Conservation (phyloP, 352 stramenopile genomes). For the Saprolegnia parasitica region DNA sequence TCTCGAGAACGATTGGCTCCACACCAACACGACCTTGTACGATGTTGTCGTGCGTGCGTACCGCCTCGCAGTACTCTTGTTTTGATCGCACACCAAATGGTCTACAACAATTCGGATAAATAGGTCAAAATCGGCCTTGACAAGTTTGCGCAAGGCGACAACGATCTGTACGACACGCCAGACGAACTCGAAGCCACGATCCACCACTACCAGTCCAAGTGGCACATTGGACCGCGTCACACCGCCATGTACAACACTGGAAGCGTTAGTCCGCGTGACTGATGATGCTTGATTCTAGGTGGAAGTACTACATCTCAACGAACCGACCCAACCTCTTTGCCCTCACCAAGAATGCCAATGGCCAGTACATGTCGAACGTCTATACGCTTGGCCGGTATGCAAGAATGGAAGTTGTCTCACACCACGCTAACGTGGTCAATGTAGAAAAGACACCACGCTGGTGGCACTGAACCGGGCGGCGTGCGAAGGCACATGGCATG, state of each 20-base stretch:
- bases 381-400: neutral
- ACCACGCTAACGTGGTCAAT: no score
- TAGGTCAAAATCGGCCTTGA: neutral
- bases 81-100: neutral
- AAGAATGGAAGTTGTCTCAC: no score
- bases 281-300: no score
- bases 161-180: neutral
- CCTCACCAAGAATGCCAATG: neutral
- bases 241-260: neutral
- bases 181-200: neutral
- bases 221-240: neutral
- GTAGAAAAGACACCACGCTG: neutral
- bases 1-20: neutral
- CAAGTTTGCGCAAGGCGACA: neutral
- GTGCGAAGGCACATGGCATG: neutral
- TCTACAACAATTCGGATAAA: neutral
- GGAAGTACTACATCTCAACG: neutral
- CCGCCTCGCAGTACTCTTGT: neutral
- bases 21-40: neutral
- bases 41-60: neutral
- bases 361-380: neutral
- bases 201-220: neutral
- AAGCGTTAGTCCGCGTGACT: no score
- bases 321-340: neutral
- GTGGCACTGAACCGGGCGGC: neutral